These are phyloP conservation scores for Hirschfeldia incana DNA, from an alignment of 345 rosid species.

Conservation along the genomic window DNA sequence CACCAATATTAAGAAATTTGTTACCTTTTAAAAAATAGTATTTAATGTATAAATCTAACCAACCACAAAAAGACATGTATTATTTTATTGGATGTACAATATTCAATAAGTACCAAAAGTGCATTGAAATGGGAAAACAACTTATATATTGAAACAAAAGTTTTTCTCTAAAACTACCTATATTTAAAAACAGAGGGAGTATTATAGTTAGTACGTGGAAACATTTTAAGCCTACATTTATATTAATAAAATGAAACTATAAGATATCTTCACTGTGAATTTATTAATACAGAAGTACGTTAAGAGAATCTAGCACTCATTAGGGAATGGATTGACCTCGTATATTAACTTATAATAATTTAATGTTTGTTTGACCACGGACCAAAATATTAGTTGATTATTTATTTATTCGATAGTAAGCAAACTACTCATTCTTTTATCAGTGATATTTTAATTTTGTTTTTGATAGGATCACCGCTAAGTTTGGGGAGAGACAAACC, in stretches of 20 bases:
- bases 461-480: constrained; percentile 29
- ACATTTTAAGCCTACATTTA: background rate
- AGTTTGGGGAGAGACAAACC: constrained; percentile 43
- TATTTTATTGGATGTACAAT: too few relatives aligned
- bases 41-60: too few relatives aligned
- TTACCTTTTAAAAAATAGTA: too few relatives aligned
- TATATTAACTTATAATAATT: constrained; percentile 23
- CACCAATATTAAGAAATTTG: too few relatives aligned
- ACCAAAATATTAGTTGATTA: background rate
- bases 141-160: too few relatives aligned
- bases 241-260: background rate
- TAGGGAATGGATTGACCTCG: constrained; percentile 35
- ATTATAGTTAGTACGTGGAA: background rate
- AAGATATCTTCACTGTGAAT: background rate
- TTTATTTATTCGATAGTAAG: background rate
- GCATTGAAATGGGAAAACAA: too few relatives aligned
- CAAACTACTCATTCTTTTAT: background rate
- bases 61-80: too few relatives aligned
- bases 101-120: too few relatives aligned
- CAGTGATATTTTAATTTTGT: background rate
- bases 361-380: constrained; percentile 6
- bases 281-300: constrained; percentile 20
- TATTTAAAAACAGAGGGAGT: too few relatives aligned
- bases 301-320: constrained; percentile 39
- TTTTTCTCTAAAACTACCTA: too few relatives aligned